Conservation (phyloP, 2,329 filamentous ascomycete species). For the Penicillium sp. region DNA sequence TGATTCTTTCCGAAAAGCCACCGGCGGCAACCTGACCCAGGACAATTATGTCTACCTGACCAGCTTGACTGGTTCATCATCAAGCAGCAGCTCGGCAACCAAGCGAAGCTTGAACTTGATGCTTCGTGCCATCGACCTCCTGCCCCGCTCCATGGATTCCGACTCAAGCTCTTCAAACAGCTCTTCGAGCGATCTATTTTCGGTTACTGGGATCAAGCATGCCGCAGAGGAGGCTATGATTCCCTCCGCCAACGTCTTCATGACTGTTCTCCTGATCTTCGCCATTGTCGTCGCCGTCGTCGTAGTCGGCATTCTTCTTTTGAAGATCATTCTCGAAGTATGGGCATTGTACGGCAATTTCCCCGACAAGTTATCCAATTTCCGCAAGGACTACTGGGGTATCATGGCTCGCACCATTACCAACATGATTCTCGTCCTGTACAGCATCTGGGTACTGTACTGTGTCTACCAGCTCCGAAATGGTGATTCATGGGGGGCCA, state of each 20-base stretch:
- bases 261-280: constrained; percentile 86
- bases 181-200: constrained; percentile 39
- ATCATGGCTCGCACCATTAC: constrained; percentile 84
- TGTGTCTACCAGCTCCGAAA: constrained; percentile 93
- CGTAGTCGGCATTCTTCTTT: constrained; percentile 75
- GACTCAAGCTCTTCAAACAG: constrained; percentile 36
- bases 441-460: constrained; percentile 92
- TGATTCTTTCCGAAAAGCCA: constrained; percentile 71
- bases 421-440: constrained; percentile 81
- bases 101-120: constrained; percentile 55
- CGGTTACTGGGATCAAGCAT: constrained; percentile 70
- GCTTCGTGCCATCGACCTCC: constrained; percentile 43
- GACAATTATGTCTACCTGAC: constrained; percentile 69
- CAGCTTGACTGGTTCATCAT: constrained; percentile 63
- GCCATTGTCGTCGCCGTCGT: constrained; percentile 80
- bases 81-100: constrained; percentile 40
- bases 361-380: constrained; percentile 70
- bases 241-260: constrained; percentile 86
- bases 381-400: constrained; percentile 96
- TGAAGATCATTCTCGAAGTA: constrained; percentile 84
- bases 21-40: constrained; percentile 80
- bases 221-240: constrained; percentile 81
- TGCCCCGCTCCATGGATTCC: constrained; percentile 44
- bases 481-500: constrained; percentile 92
- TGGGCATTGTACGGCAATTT: constrained; percentile 90